These are phyloP conservation scores for Camelina laxa DNA, from an alignment of 345 rosid genomes.

Conservation along the genomic window DNA sequence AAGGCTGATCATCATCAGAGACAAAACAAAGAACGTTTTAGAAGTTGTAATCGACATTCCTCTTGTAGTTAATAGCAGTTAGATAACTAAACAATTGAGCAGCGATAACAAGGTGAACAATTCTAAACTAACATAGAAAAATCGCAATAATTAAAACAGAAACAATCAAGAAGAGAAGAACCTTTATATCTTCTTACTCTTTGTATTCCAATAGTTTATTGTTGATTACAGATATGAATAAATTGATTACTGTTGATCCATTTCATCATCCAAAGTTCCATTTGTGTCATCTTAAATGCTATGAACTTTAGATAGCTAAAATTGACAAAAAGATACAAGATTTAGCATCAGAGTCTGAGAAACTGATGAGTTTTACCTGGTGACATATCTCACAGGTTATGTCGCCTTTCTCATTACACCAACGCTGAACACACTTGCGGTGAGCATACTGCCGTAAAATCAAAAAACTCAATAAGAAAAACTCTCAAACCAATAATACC, in stretches of 20 bases:
- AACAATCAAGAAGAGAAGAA: neutral
- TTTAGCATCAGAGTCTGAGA: constrained; percentile 3
- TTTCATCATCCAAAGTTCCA: too few relatives aligned
- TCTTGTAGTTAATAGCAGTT: neutral
- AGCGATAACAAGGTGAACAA: constrained; percentile 16
- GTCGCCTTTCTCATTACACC: constrained; percentile 98
- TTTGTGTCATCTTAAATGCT: neutral
- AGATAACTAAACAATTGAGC: neutral
- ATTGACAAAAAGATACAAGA: neutral
- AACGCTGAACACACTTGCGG: constrained; percentile 93
- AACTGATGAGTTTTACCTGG: constrained; percentile 56
- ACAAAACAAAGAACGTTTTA: neutral
- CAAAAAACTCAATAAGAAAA: neutral
- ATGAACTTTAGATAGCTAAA: neutral
- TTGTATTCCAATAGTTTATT: too few relatives aligned
- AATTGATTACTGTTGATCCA: too few relatives aligned
- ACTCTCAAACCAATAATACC: neutral
- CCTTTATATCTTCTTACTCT: too few relatives aligned
- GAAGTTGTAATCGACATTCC: neutral
- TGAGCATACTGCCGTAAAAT: constrained; percentile 28
- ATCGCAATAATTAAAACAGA: neutral
- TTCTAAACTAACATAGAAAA: constrained; percentile 1
- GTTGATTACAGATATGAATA: too few relatives aligned
- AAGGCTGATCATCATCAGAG: constrained; percentile 51
- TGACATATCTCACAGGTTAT: constrained; percentile 93